Conservation (phyloP, 2,329 filamentous ascomycete species). For the Ceratocystiopsis minuta region DNA sequence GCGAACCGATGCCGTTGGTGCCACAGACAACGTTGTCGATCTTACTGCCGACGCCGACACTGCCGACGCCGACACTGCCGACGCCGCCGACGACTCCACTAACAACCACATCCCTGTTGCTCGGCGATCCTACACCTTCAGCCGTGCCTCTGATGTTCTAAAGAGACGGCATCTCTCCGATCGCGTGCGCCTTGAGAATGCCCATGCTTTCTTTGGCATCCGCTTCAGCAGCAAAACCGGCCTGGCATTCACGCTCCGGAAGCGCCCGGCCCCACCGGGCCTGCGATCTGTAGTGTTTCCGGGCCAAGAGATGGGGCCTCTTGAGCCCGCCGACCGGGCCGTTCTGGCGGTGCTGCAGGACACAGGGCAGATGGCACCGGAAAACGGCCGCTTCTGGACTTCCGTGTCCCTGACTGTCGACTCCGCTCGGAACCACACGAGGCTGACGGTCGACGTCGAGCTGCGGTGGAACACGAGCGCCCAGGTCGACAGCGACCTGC, state of each 20-base stretch:
- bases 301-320: not conserved
- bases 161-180: not conserved
- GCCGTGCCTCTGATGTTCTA: not conserved
- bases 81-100: no score
- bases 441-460: slow-evolving; percentile 9
- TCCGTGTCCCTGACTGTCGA: slow-evolving; percentile 2
- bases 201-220: not conserved
- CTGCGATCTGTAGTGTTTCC: not conserved
- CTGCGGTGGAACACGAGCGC: slow-evolving; percentile 15
- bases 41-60: no score
- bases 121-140: slow-evolving; percentile 4
- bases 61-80: not conserved
- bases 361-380: not conserved
- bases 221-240: not conserved
- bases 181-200: no score
- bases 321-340: not conserved
- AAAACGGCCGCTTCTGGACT: slow-evolving; percentile 5
- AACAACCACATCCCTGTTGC: slow-evolving; percentile 8
- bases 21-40: no score
- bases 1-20: no score
- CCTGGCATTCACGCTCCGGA: not conserved
- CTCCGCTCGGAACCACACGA: not conserved
- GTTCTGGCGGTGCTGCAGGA: slow-evolving; percentile 1
- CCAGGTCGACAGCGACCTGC: slow-evolving; percentile 4
- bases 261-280: not conserved